phyloP scores from a whole-genome alignment of 352 stramenopile genomes.

The Globisporangium splendens region DNA sequence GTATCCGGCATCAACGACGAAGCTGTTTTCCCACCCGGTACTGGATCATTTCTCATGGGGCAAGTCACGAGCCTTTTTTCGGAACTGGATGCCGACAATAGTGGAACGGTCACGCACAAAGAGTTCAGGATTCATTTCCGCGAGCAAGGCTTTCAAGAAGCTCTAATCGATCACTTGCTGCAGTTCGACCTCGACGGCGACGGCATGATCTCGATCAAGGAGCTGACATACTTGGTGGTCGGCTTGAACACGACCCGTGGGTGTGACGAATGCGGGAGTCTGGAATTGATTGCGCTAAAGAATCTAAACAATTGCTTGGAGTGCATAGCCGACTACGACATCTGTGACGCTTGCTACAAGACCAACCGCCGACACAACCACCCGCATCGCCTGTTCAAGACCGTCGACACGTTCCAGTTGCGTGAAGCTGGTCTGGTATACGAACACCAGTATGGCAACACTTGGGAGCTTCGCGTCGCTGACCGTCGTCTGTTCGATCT shows the following conservation, averaged over 20 bases:
- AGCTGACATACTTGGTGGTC: neutral
- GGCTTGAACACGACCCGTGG: neutral
- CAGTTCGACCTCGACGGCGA: neutral
- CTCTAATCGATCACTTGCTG: neutral
- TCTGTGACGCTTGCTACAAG: neutral
- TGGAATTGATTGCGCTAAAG: neutral
- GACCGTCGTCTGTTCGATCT: neutral
- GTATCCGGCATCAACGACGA: neutral
- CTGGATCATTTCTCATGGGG: neutral
- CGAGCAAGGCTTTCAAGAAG: neutral
- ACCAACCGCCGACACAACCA: neutral
- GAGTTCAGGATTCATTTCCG: neutral
- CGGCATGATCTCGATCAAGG: neutral
- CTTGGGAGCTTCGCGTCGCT: neutral
- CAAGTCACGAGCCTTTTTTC: neutral
- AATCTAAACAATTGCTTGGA: neutral
- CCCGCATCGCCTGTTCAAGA: neutral
- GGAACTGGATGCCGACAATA: neutral
- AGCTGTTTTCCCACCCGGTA: neutral
- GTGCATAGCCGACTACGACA: neutral
- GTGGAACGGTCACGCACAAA: neutral
- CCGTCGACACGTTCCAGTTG: neutral
- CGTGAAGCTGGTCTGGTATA: neutral
- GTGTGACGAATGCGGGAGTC: neutral
- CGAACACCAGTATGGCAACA: neutral